Base-by-base conservation (phyloP, 177 flowering plant species). In the Vitis hybrid region DNA sequence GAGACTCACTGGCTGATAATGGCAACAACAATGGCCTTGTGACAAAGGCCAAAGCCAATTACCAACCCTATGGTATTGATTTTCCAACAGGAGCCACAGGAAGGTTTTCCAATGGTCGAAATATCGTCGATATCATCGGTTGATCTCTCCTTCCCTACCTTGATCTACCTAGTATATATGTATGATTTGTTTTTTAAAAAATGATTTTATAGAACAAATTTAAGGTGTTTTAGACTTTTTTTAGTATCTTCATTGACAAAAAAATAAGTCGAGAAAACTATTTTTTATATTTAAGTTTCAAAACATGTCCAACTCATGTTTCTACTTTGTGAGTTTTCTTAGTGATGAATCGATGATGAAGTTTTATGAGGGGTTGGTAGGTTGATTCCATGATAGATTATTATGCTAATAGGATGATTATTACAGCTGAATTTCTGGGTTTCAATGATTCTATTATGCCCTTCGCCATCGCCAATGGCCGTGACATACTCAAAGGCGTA, bases 21-120 rank as follows among this genome's bases (percentile, higher is more conserved):
- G 76, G 76, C 18, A 73, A 73, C 22, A 73, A 73, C 71, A 67
- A 73, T 53, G 8, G 3, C 20, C 60, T 55, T 3, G 2, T 12
- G 4, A 67, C 67, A 4, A 7, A 13, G 3, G 71, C 76, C 47
- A 54, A 54, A 54, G 57, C 57, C n/a, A 73, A 73, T 55, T 73
- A 67, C 51, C 61, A 19, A 7, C 76, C 76, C 7, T 73, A 73
- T 63, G 76, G 67, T 22, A 62, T 73, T n/a, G 76, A 73, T 59
- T 64, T 47, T 9, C 76, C 76, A 1, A 12, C 47, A 4, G 72
- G 76, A 17, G 33, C 71, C 18, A 67, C 71, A 2, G 76, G 76
- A 58, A 53, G 76, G 50, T 73, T 73, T 58, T 9, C 44, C 71
- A 73, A 73, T 49, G 72, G 72, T 15, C 65, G 64, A 18, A 62